These are phyloP conservation scores for Fusarium continuum DNA, from an alignment of 2,329 filamentous ascomycete genomes.

Conservation along the genomic window DNA sequence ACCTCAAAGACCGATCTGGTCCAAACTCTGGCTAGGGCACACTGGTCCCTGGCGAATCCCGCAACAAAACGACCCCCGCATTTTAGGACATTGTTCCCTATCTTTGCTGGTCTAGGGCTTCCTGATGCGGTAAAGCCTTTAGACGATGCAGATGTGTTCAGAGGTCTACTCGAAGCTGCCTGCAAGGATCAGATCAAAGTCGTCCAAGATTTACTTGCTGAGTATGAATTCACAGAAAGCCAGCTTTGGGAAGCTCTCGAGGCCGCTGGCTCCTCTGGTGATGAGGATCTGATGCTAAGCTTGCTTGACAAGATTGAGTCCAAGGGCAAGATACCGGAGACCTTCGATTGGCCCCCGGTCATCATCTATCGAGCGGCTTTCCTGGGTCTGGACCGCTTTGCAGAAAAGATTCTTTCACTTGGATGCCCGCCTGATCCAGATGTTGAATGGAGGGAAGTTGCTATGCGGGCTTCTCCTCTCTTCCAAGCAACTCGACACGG, in stretches of 20 bases:
- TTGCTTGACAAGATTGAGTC: background rate
- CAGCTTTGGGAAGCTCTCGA: background rate
- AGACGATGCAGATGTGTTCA: background rate
- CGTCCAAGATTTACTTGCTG: background rate
- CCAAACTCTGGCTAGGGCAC: background rate
- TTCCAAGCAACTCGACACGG: background rate
- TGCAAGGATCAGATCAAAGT: background rate
- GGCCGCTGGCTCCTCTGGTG: accelerated
- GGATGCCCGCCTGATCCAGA: background rate
- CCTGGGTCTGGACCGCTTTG: background rate
- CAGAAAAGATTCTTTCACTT: background rate
- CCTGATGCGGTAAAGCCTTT: background rate
- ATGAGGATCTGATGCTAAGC: background rate
- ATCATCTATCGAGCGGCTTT: background rate
- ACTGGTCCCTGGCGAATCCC: background rate
- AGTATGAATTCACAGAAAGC: background rate
- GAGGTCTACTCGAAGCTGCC: background rate
- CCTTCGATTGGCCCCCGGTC: background rate
- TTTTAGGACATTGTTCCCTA: background rate
- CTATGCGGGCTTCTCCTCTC: background rate
- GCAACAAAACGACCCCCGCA: background rate
- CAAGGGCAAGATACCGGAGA: accelerated
- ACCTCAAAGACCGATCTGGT: background rate
- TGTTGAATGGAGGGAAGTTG: background rate
- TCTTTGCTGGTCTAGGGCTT: background rate